phyloP scores from a whole-genome alignment of 345 rosid genomes.

The Alliaria petiolata region DNA sequence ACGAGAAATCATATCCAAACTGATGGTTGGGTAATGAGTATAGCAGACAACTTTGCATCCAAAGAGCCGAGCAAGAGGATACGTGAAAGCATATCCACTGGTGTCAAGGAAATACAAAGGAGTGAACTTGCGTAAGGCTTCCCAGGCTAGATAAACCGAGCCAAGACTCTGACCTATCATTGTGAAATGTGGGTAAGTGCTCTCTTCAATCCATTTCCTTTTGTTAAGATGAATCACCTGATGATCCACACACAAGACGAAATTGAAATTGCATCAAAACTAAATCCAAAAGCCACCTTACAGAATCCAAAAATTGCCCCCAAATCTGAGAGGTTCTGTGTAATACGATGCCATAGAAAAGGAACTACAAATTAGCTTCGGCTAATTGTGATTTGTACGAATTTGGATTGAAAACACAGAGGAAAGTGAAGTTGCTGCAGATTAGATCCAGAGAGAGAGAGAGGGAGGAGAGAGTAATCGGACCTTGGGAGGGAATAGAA shows the following conservation, averaged over 20 bases:
- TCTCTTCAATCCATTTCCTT: constrained; percentile 86
- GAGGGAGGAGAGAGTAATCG: background rate
- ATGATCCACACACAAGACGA: background rate
- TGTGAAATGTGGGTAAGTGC: constrained; percentile 79
- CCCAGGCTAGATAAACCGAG: constrained; percentile 83
- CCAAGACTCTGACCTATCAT: constrained; percentile 98
- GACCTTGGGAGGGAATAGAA: constrained; percentile 71
- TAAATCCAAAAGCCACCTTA: background rate
- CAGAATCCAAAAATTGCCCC: background rate
- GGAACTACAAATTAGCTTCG: background rate
- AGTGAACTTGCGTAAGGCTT: constrained; percentile 75
- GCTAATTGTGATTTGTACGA: background rate
- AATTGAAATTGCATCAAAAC: background rate
- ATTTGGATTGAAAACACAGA: background rate
- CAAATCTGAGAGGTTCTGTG: background rate
- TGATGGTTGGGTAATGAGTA: constrained; percentile 93
- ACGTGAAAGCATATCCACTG: constrained; percentile 88
- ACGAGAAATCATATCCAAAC: constrained; percentile 88
- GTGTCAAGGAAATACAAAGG: constrained; percentile 76
- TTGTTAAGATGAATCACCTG: constrained; percentile 74
- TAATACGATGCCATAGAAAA: background rate
- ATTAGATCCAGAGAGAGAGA: background rate
- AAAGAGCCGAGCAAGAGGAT: constrained; percentile 85
- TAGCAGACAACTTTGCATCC: constrained; percentile 97
- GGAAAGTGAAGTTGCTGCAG: background rate